Percentiles rank a stretch among this genome's conserved stretches.
Evolutionary conservation across 2,329 filamentous ascomycete species (phyloP).

Genomic region (Allantophomopsis cytisporea): DNA sequence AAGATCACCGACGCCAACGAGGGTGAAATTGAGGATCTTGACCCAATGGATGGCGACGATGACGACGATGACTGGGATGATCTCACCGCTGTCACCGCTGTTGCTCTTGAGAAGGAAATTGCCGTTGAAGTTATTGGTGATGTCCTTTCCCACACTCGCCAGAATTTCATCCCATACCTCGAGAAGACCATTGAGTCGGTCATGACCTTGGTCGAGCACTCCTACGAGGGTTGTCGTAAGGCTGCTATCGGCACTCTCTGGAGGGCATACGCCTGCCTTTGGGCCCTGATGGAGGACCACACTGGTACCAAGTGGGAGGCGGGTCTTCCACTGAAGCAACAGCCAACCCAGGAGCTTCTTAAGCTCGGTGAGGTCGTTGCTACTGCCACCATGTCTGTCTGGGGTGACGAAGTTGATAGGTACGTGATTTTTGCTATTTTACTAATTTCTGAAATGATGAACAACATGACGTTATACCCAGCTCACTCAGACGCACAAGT

Average conservation of each 20-base stretch:
- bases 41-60: slow-evolving; percentile 52
- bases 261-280: slow-evolving; percentile 86
- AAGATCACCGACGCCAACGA: slow-evolving; percentile 58
- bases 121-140: slow-evolving; percentile 91
- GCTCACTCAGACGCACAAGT: slow-evolving; percentile 93
- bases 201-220: slow-evolving; percentile 71
- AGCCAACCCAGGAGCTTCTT: slow-evolving; percentile 65
- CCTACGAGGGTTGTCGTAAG: slow-evolving; percentile 88
- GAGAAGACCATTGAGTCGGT: slow-evolving; percentile 78
- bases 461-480: slow-evolving; percentile 84
- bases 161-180: slow-evolving; percentile 70
- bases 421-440: slow-evolving; percentile 38
- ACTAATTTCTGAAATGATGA: slow-evolving; percentile 56
- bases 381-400: slow-evolving; percentile 70
- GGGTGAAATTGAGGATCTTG: slow-evolving; percentile 41
- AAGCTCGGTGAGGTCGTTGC: slow-evolving; percentile 80
- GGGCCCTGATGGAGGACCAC: slow-evolving; percentile 71
- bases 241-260: slow-evolving; percentile 83
- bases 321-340: slow-evolving; percentile 69
- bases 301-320: slow-evolving; percentile 75
- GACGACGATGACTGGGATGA: slow-evolving; percentile 79
- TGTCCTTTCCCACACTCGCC: slow-evolving; percentile 75
- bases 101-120: slow-evolving; percentile 94
- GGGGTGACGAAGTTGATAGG: slow-evolving; percentile 87
- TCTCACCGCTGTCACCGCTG: slow-evolving; percentile 70